phyloP scores from a whole-genome alignment of 2,329 filamentous ascomycete genomes.

The Hypoxylon sp. region DNA sequence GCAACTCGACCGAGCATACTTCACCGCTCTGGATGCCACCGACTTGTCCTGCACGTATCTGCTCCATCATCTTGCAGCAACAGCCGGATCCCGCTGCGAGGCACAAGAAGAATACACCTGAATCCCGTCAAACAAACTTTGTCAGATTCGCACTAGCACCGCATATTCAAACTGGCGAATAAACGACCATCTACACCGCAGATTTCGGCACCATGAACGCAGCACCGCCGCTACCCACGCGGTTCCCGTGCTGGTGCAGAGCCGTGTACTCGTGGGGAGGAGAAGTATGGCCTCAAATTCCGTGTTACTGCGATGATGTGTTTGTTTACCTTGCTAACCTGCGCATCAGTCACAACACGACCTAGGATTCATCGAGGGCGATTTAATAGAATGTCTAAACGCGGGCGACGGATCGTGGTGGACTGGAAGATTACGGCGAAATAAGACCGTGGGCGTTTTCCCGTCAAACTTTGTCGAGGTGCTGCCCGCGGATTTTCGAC shows the following conservation, averaged over 20 bases:
- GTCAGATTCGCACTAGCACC: slow-evolving; percentile 21
- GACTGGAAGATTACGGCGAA: slow-evolving; percentile 90
- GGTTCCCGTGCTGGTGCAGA: slow-evolving; percentile 90
- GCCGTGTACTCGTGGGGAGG: slow-evolving; percentile 94
- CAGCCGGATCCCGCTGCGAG: slow-evolving; percentile 22
- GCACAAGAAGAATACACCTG: slow-evolving; percentile 26
- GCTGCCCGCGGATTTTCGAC: slow-evolving; percentile 83
- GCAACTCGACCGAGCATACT: not conserved
- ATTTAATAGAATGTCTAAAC: slow-evolving; percentile 97
- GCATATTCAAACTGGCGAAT: slow-evolving; percentile 31
- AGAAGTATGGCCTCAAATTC: slow-evolving; percentile 61
- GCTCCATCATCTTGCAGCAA: slow-evolving; percentile 34
- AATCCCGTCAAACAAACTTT: slow-evolving; percentile 14
- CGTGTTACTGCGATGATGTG: not conserved
- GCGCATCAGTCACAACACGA: slow-evolving; percentile 80
- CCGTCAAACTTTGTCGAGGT: slow-evolving; percentile 98
- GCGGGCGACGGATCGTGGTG: slow-evolving; percentile 98
- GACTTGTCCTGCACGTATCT: slow-evolving; percentile 25
- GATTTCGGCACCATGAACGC: slow-evolving; percentile 56
- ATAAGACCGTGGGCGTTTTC: slow-evolving; percentile 90
- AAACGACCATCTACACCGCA: slow-evolving; percentile 15
- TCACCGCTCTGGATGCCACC: slow-evolving; percentile 35
- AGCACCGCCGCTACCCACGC: slow-evolving; percentile 70
- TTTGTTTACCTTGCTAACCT: slow-evolving; percentile 30
- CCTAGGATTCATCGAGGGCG: slow-evolving; percentile 95